phyloP scores from a whole-genome alignment of 2,329 filamentous ascomycete genomes.

The Trichoderma afroharzianum region DNA sequence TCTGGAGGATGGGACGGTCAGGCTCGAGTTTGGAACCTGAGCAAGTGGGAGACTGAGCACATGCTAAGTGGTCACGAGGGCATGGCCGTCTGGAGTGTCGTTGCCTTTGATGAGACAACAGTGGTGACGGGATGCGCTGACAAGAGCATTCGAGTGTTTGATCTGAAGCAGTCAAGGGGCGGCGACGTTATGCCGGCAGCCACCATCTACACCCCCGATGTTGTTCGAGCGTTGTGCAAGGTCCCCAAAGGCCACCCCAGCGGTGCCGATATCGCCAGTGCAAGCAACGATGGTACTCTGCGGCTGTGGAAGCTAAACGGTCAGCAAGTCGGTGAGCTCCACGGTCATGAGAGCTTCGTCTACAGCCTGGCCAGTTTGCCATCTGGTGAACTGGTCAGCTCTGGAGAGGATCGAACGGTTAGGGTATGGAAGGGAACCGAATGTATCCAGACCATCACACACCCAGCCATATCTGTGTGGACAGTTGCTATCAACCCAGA shows the following conservation, averaged over 20 bases:
- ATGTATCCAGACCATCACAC: conserved; percentile 93
- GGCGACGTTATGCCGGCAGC: conserved; percentile 50
- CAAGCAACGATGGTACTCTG: conserved; percentile 87
- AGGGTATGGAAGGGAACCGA: conserved; percentile 79
- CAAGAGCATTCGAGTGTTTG: conserved; percentile 80
- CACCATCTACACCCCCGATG: conserved; percentile 66
- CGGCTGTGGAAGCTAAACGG: conserved; percentile 83
- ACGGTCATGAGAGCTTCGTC: conserved; percentile 92
- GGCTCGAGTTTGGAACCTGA: conserved; percentile 81
- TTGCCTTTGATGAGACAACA: conserved; percentile 74
- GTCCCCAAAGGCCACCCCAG: conserved; percentile 73
- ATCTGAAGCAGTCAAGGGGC: conserved; percentile 59
- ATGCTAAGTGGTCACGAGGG: conserved; percentile 72
- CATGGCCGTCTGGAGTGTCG: conserved; percentile 80
- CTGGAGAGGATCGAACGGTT: conserved; percentile 91
- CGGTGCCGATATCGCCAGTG: conserved; percentile 89
- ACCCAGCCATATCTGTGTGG: conserved; percentile 97
- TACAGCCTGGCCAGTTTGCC: conserved; percentile 78
- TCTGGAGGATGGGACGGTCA: conserved; percentile 94
- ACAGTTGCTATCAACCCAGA: conserved; percentile 75
- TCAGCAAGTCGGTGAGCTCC: conserved; percentile 68
- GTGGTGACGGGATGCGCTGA: conserved; percentile 93
- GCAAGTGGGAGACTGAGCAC: conserved; percentile 75
- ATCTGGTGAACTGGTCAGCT: conserved; percentile 82
- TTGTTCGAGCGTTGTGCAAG: conserved; percentile 83